Percentiles rank a stretch among this genome's conserved stretches.
These are phyloP conservation scores for Penicillium janthinellum DNA, from an alignment of 2,329 filamentous ascomycete genomes.

Conservation along the genomic window DNA sequence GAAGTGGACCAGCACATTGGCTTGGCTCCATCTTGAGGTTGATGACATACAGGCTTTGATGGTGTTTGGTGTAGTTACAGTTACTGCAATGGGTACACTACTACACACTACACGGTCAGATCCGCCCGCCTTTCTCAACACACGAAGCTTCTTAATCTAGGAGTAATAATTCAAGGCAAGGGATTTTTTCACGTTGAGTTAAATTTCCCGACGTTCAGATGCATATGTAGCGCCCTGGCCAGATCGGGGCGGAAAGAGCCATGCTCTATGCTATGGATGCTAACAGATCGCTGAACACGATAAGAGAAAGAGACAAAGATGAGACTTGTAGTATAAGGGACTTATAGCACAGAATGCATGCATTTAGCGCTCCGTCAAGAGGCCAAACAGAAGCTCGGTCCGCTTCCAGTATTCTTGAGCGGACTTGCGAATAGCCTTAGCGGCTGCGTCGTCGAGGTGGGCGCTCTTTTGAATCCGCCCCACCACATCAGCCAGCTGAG, in stretches of 20 bases:
- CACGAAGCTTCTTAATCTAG: no score
- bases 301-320: neutral
- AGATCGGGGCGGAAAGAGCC: neutral
- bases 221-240: neutral
- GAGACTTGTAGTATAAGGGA: neutral
- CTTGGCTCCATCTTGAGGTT: neutral
- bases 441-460: slow-evolving; percentile 51
- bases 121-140: no score
- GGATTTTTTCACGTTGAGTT: neutral
- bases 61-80: neutral
- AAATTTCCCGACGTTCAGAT: no score
- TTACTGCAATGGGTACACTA: neutral
- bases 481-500: slow-evolving; percentile 52
- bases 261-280: neutral
- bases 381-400: slow-evolving; percentile 77
- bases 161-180: neutral
- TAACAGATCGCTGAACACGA: neutral
- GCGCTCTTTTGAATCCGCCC: slow-evolving; percentile 50
- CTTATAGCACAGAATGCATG: no score
- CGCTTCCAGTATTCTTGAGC: slow-evolving; percentile 80
- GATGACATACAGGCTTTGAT: neutral
- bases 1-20: no score
- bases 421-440: slow-evolving; percentile 61
- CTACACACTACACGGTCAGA: neutral
- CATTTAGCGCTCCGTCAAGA: slow-evolving; percentile 54